Evolutionary conservation across 768 basidiomycete genomes (phyloP).

Genomic region (Omphalotus guepiniiformis): DNA sequence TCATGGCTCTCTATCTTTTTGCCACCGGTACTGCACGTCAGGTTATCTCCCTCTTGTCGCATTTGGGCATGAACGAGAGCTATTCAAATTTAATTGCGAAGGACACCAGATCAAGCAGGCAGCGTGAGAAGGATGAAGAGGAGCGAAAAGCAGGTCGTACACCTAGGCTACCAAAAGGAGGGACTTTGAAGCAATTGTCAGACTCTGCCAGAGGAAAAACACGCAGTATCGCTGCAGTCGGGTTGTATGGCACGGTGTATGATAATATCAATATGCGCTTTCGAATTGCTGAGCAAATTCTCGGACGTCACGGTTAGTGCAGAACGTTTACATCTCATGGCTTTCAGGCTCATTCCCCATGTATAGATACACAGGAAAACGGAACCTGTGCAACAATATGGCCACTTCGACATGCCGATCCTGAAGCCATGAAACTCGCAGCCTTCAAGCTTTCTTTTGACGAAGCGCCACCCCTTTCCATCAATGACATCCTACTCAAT

Average conservation of each 20-base stretch:
- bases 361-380: slow-evolving; percentile 29
- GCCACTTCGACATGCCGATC: slow-evolving; percentile 20
- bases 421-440: slow-evolving; percentile 20
- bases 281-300: slow-evolving; percentile 25
- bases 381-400: slow-evolving; percentile 32
- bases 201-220: slow-evolving; percentile 15
- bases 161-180: no score
- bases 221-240: slow-evolving; percentile 18
- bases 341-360: neutral
- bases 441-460: slow-evolving; percentile 19
- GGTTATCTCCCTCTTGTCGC: no score
- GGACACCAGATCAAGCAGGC: neutral
- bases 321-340: neutral
- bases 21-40: no score
- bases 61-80: no score
- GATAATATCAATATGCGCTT: slow-evolving; percentile 35
- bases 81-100: neutral
- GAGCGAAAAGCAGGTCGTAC: neutral
- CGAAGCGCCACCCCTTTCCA: slow-evolving; percentile 18
- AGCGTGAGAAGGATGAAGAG: neutral
- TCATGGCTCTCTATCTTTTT: no score
- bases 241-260: slow-evolving; percentile 20
- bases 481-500: slow-evolving; percentile 25
- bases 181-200: slow-evolving; percentile 22
- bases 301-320: slow-evolving; percentile 26